phyloP scores from a whole-genome alignment of 2,329 filamentous ascomycete species.

The Diplodia intermedia region DNA sequence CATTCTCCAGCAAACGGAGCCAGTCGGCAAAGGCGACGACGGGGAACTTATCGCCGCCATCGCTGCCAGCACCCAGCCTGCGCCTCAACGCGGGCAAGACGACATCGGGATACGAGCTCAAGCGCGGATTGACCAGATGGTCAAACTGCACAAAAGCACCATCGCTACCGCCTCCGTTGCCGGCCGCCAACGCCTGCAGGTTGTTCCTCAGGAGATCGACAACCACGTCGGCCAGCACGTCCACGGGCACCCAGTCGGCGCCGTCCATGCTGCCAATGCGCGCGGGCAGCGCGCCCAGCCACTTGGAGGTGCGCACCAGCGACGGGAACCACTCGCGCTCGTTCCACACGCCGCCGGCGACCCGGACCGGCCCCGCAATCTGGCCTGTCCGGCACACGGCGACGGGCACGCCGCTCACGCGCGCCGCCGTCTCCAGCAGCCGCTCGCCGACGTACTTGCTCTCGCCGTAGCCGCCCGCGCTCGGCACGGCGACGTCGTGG shows the following conservation, averaged over 20 bases:
- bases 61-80: not conserved
- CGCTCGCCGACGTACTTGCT: constrained; percentile 63
- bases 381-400: not conserved
- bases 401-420: not conserved
- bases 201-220: not conserved
- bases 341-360: not conserved
- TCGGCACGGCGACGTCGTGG: not conserved
- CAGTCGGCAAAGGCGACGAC: not conserved
- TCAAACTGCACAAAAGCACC: not conserved
- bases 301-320: not conserved
- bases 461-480: constrained; percentile 29
- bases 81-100: not conserved
- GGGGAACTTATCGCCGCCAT: not conserved
- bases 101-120: not conserved
- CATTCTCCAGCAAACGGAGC: constrained; percentile 42
- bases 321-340: constrained; percentile 10
- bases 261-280: not conserved
- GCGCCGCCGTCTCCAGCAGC: constrained; percentile 51
- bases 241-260: not conserved
- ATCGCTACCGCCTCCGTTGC: not conserved
- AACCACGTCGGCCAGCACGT: not conserved
- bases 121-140: not conserved
- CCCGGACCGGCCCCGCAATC: not conserved
- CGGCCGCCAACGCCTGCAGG: not conserved
- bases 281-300: not conserved